These are phyloP conservation scores for Verticillium klebahnii DNA, from an alignment of 2,329 filamentous ascomycete genomes.

Conservation along the genomic window DNA sequence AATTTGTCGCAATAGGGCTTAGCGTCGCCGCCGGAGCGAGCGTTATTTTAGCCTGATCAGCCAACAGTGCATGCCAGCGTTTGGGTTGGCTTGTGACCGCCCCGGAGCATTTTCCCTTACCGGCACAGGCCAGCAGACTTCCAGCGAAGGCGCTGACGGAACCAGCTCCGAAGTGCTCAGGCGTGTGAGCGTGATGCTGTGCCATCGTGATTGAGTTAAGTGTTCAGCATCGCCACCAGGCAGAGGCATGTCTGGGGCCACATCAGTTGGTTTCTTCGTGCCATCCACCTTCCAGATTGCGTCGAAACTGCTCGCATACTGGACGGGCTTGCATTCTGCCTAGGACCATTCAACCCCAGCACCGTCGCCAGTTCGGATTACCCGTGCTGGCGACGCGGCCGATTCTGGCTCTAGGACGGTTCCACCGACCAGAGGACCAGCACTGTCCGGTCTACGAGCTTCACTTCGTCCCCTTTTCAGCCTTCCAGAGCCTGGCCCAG, in stretches of 20 bases:
- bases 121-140: too few relatives aligned
- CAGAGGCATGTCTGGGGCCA: too few relatives aligned
- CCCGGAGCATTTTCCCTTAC: too few relatives aligned
- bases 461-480: background rate
- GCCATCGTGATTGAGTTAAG: too few relatives aligned
- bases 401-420: background rate
- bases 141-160: too few relatives aligned
- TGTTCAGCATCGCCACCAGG: too few relatives aligned
- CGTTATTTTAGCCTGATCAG: background rate
- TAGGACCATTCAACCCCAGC: background rate
- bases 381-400: background rate
- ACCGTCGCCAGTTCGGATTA: background rate
- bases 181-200: too few relatives aligned
- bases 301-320: too few relatives aligned
- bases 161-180: too few relatives aligned
- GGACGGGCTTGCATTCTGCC: background rate
- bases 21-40: slow-evolving; percentile 17
- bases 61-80: background rate
- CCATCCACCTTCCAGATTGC: too few relatives aligned
- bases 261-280: too few relatives aligned
- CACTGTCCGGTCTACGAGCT: background rate
- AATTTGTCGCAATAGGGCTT: slow-evolving; percentile 33
- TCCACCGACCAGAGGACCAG: background rate
- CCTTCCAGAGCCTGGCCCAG: background rate
- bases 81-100: too few relatives aligned